Evolutionary conservation across 371 early-diverging fungal genomes (phyloP), one percentile per base, ranked within the genome.

Genomic region (Mortierella sp.): DNA sequence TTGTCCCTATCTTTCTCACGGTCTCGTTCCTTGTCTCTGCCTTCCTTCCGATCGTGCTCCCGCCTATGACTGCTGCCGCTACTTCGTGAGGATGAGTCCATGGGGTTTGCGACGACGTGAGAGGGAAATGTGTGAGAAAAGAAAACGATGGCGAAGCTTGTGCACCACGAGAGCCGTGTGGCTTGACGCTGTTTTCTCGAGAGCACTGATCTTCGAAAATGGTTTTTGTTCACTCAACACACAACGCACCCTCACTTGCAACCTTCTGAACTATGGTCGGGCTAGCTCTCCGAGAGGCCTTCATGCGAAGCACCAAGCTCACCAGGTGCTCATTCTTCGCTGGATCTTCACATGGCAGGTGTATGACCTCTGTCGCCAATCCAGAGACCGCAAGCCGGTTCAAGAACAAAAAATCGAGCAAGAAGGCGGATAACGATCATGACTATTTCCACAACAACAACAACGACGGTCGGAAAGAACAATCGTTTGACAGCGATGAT

Each of bases 81-180:
- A 39, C 67, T 54, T 53, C 60, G 42, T 59, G 72, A 54, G 21
- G 66, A 30, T 54, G 72, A 49, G n/a, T 72, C 72, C 72, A 72
- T 50, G 51, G 12, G 16, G 51, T 10, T 8, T 6, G 26, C 18
- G 64, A 21, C 48, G 12, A 47, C 34, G 54, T 7, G 4, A 21
- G 27, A 3, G 52, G 5, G 23, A 5, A 13, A 34, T 12, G 24
- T 31, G 1, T 3, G 31, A 31, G 39, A 28, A 30, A 18, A 8
- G n/a, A n/a, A n/a, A n/a, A n/a, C n/a, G n/a, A n/a, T n/a, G n/a
- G n/a, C n/a, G n/a, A n/a, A n/a, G n/a, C n/a, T n/a, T n/a, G n/a
- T n/a, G n/a, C n/a, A n/a, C n/a, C n/a, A n/a, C n/a, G 7, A 34
- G 34, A 10, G 34, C 10, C 10, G 7, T 34, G 34, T 34, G 34